Evolutionary conservation across 176 grass and related monocot species (phyloP), one percentile per base, ranked within the genome.

Genomic region (Avena atlantica): DNA sequence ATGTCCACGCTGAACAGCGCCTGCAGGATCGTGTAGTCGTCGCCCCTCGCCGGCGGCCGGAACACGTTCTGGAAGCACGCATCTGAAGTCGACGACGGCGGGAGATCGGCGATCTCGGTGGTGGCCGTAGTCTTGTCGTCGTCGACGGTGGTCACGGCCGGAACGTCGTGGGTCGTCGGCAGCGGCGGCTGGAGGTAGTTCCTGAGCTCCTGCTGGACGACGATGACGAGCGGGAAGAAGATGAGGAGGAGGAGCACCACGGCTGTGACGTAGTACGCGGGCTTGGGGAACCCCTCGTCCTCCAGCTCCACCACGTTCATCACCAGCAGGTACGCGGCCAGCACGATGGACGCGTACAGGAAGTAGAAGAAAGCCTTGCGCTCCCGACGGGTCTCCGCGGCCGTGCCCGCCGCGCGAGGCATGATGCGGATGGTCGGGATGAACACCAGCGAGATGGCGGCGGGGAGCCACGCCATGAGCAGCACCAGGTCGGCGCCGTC

Each of bases 1-100:
- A 97, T 94, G 90, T 97, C 94, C 56, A 94, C 60, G 92, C 94
- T 97, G 70, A 97, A 81, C 40, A 97, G 68, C 5, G 94, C 94
- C 83, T 97, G 94, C 27, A 90, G 88, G 80, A 97, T 97, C 0
- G 92, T 86, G 88, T 93, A 97, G 86, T 97, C 92, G 31, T 92
- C 85, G 2, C 94, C 94, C 8, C 88, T 27, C 12, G 87, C 63
- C 2, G 94, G 94, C 3, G 91, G 77, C 60, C 89, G 87, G 51
- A 97, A 90, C 81, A 87, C 78, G 45, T 75, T 70, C 42, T 77
- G 50, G 77, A 87, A 63, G 31, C 85, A 76, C 15, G 58, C 20
- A 0, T 60, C 20, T 5, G 82, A 51, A 0, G 48, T 11, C 14
- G 67, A 70, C 16, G 53, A 5, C 4, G 53, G 5, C 7, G 50